A percentile compares a stretch with the other conserved stretches of the same genome.
phyloP scores from a whole-genome alignment of 73 alveolate genomes.

The Paramecium sonneborni region DNA sequence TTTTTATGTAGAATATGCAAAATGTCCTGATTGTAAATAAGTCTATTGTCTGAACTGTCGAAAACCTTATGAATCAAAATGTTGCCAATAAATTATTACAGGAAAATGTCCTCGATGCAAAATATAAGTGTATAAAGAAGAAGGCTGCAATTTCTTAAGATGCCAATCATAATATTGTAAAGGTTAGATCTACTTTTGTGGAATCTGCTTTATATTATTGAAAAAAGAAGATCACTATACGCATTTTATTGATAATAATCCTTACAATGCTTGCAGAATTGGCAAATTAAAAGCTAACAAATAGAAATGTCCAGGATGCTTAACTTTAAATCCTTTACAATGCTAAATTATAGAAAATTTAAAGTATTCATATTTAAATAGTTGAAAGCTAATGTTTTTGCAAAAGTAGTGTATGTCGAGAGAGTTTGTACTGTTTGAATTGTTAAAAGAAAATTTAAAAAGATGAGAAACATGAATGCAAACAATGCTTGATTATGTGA shows the following conservation, averaged over 20 bases:
- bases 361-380: neutral
- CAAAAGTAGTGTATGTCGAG: neutral
- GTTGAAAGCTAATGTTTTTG: neutral
- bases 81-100: neutral
- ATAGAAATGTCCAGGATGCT: neutral
- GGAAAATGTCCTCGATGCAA: conserved; percentile 24
- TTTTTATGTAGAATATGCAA: neutral
- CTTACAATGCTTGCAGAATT: neutral
- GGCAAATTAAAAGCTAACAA: neutral
- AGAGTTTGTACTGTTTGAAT: neutral
- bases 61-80: neutral
- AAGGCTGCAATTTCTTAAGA: neutral
- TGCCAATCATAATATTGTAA: neutral
- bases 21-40: neutral
- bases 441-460: neutral
- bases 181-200: neutral
- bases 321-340: neutral
- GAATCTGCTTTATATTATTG: neutral
- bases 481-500: neutral
- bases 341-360: neutral
- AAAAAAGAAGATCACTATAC: neutral
- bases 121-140: neutral
- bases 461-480: neutral
- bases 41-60: neutral
- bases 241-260: neutral